Evolutionary conservation across 192 early-diverging fungal genomes (phyloP), one percentile per base, ranked within the genome.

Genomic region (Coemansia sp.): DNA sequence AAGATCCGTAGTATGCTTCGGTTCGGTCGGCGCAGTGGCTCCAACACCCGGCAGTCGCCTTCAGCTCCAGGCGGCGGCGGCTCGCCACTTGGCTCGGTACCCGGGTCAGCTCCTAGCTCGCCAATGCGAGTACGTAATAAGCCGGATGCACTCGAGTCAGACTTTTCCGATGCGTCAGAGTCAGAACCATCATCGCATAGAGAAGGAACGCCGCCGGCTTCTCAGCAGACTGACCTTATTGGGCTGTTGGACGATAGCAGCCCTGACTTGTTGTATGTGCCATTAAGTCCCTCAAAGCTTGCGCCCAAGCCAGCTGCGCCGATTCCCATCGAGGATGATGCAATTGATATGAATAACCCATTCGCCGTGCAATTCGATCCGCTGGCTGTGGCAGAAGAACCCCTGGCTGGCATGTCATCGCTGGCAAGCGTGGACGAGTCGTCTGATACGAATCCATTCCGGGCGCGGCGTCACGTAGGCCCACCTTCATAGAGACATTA

Each of bases 1-100:
- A 74, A 69, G 66, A 71, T 82, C 12, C 75, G 80, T 60, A 73
- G 74, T 12, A 83, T 83, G 22, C 65, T 83, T 31, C 68, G 68
- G 0, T 39, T 76, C 6, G 74, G 74, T 4, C 71, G 65, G 57
- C 65, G 65, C 8, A 57, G 53, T 36, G 55, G 34, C 11, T 69
- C 73, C 24, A n/a, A n/a, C n/a, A n/a, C n/a, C n/a, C n/a, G 9
- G 10, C 55, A 11, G 27, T 39, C 3, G 15, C 31, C 44, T 13
- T 16, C 18, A 6, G 44, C 16, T 47, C 44, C 18, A 3, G n/a
- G n/a, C n/a, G 44, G 44, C 18, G 44, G 44, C 18, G 44, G 44
- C 18, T 47, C 44, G 5, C 44, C 44, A 18, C 44, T 47, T n/a
- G 44, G 18, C 44, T 47, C 44, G 44, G 44, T 47, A n/a, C 44